Evolutionary conservation across 2,329 filamentous ascomycete species (phyloP), one percentile per base, ranked within the genome.

Genomic region (Pseudonectria foliicola): DNA sequence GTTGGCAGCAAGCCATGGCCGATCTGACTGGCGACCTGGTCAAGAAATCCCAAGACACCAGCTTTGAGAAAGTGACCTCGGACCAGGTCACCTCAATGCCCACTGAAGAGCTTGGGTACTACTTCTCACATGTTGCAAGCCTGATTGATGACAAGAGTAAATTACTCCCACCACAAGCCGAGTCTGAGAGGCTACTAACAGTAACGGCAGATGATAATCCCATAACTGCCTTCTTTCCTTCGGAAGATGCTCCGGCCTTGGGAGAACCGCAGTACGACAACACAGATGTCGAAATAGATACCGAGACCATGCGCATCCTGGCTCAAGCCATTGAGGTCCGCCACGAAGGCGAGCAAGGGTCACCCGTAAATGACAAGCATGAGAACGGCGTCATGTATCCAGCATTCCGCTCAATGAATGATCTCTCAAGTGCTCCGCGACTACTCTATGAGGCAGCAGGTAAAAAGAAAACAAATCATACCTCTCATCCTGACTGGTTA

Each of bases 51-150:
- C 23, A 18, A 15, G 42, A 44, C 4, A 38, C 39, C 7, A 35
- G 70, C 46, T 68, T 77, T 52, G 59, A 76, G 8, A 55, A 64
- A n/a, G 56, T 82, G 14, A 72, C 67, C 6, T 79, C 84, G 36
- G 61, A 64, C 4, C 73, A 86, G 46, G 71, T 85, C 7, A 68
- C 80, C 27, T 56, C 63, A 2, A 80, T 89, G 75, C 67, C 63
- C 3, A 61, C 68, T 5, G 61, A 69, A 14, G 71, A 82, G 36
- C 60, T 86, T 27, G 77, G 85, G 46, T 66, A 75, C 21, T 88
- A 87, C 52, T 70, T 87, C 57, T 70, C 53, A 18, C 50, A 61
- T 13, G 40, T 66, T 10, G 40, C 54, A 11, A 55, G 56, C 13
- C 48, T 57, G 2, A 43, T 56, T 25, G 59, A 62, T 25, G 49